Evolutionary conservation across 2,329 filamentous ascomycete species (phyloP).

Genomic region (Botrytis pseudocinerea): DNA sequence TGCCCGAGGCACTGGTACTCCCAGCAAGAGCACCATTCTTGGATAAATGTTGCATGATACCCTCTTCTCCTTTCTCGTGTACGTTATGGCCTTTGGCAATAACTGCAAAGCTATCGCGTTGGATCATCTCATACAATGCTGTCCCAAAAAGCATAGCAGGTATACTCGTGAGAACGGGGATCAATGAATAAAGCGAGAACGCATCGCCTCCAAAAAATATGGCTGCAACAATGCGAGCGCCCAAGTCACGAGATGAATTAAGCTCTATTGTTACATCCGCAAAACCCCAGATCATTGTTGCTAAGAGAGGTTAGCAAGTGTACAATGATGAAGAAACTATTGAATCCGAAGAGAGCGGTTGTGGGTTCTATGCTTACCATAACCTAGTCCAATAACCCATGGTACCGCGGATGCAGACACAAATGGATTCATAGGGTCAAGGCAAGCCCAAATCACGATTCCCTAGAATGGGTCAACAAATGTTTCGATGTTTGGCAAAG

Average conservation of each 20-base stretch:
- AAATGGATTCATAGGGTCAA: slow-evolving; percentile 61
- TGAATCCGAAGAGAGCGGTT: background rate
- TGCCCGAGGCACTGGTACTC: background rate
- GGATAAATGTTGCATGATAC: slow-evolving; percentile 47
- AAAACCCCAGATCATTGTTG: slow-evolving; percentile 52
- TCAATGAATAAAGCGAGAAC: slow-evolving; percentile 53
- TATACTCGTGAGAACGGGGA: slow-evolving; percentile 56
- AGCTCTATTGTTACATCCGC: slow-evolving; percentile 55
- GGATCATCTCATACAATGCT: slow-evolving; percentile 54
- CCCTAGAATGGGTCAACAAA: slow-evolving; percentile 31
- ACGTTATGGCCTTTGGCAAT: slow-evolving; percentile 51
- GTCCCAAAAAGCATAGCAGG: slow-evolving; percentile 58
- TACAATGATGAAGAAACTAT: background rate
- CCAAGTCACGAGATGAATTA: slow-evolving; percentile 59
- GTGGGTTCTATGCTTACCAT: slow-evolving; percentile 14
- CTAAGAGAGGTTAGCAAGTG: slow-evolving; percentile 43
- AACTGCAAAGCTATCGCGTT: slow-evolving; percentile 53
- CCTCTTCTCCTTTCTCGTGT: slow-evolving; percentile 54
- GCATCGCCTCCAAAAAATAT: slow-evolving; percentile 57
- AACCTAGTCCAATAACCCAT: slow-evolving; percentile 57
- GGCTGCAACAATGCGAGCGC: slow-evolving; percentile 58
- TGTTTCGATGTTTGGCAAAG: background rate
- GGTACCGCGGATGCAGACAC: slow-evolving; percentile 49
- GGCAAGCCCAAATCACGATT: slow-evolving; percentile 57
- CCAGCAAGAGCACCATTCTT: slow-evolving; percentile 41